Percentiles rank a stretch among this genome's conserved stretches.
These are phyloP conservation scores for Xanthoconium stramineum DNA, from an alignment of 768 basidiomycete species.

Conservation along the genomic window DNA sequence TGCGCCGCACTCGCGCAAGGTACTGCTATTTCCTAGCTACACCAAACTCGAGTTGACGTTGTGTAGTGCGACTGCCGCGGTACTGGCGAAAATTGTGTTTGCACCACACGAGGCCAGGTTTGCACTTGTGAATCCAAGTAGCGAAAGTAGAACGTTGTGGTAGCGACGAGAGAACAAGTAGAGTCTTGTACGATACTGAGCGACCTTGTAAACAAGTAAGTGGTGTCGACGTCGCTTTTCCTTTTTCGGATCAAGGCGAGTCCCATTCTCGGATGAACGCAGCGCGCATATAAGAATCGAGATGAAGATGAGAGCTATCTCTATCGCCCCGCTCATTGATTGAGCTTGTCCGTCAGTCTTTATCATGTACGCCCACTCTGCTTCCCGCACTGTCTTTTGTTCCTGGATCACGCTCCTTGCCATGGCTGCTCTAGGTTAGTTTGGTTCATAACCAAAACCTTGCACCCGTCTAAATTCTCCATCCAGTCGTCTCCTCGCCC, in stretches of 20 bases:
- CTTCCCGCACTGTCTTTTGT: conserved; percentile 15
- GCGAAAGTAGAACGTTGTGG: background rate
- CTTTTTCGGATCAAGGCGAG: conserved; percentile 9
- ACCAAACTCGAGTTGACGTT: background rate
- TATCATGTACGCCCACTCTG: conserved; percentile 12
- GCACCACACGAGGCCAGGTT: conserved; percentile 9
- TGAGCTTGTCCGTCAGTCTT: conserved; percentile 1
- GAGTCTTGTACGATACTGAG: conserved; percentile 9
- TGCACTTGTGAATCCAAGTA: conserved; percentile 22
- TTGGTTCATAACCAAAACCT: too few relatives aligned
- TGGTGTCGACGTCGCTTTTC: conserved; percentile 1
- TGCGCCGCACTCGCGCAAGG: conserved; percentile 24
- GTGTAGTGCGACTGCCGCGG: conserved; percentile 24
- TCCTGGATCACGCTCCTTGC: conserved; percentile 22
- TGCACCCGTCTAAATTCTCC: background rate
- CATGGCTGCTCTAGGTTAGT: conserved; percentile 20
- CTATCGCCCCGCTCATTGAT: conserved; percentile 8
- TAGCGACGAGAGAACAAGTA: conserved; percentile 10
- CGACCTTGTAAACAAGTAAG: conserved; percentile 4
- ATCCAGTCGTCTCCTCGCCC: conserved; percentile 22
- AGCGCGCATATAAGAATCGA: conserved; percentile 3
- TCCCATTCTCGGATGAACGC: background rate
- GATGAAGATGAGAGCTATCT: background rate
- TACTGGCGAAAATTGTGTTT: conserved; percentile 14
- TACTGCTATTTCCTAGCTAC: background rate